A percentile compares a stretch with the other conserved stretches of the same genome.
phyloP scores from a whole-genome alignment of 2,329 filamentous ascomycete genomes.

The Paecilomyces fulvus region DNA sequence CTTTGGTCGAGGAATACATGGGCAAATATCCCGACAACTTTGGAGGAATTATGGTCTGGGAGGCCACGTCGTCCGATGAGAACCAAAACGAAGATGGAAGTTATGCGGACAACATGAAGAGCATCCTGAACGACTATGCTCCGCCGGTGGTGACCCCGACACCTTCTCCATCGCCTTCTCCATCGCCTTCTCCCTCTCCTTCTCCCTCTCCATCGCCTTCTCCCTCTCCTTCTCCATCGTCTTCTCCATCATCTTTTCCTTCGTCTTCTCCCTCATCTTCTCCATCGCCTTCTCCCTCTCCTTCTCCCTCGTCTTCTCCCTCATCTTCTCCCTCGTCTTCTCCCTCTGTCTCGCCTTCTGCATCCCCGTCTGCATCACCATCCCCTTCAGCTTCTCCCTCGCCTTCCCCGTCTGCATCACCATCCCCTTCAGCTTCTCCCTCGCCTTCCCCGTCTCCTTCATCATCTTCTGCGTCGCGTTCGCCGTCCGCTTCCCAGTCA shows the following conservation, averaged over 20 bases:
- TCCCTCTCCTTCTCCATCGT: no score
- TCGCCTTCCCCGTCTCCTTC: no score
- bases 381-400: no score
- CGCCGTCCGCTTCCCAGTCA: no score
- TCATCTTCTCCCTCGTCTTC: slow-evolving; percentile 1
- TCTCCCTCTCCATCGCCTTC: not conserved
- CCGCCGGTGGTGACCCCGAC: slow-evolving; percentile 10
- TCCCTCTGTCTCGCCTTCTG: no score
- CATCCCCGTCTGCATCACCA: no score
- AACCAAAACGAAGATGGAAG: slow-evolving; percentile 7
- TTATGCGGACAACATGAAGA: slow-evolving; percentile 13
- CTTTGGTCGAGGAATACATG: slow-evolving; percentile 37
- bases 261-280: no score
- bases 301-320: not conserved
- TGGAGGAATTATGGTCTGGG: slow-evolving; percentile 54
- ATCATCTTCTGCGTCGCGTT: no score
- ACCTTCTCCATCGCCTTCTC: not conserved
- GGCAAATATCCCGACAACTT: slow-evolving; percentile 36
- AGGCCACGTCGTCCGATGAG: slow-evolving; percentile 20
- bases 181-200: slow-evolving; percentile 1
- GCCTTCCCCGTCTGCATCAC: no score
- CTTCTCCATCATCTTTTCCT: no score
- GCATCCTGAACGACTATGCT: slow-evolving; percentile 5
- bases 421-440: no score
- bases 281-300: no score